Evolutionary conservation across 2,329 filamentous ascomycete species (phyloP).

Genomic region (Colletotrichum falcatum): DNA sequence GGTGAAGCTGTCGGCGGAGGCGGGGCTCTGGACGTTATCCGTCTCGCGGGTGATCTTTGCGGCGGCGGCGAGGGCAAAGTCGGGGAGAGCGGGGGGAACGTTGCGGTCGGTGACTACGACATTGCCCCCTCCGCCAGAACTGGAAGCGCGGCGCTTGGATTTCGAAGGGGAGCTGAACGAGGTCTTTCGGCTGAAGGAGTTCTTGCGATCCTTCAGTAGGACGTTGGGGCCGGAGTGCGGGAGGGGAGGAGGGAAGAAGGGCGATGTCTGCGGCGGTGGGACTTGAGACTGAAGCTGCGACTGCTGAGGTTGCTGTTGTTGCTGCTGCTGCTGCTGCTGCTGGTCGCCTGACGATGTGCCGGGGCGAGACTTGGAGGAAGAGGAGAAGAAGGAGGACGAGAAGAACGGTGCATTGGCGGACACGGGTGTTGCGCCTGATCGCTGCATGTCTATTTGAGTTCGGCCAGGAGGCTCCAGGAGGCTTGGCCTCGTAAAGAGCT

Average conservation of each 20-base stretch:
- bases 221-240: slow-evolving; percentile 46
- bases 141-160: slow-evolving; percentile 55
- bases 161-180: slow-evolving; percentile 59
- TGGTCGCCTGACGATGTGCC: slow-evolving; percentile 42
- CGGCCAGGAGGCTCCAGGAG: slow-evolving; percentile 17
- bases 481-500: slow-evolving; percentile 6
- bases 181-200: slow-evolving; percentile 66
- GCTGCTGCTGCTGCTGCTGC: slow-evolving; percentile 35
- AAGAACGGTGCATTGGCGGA: slow-evolving; percentile 50
- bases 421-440: slow-evolving; percentile 39
- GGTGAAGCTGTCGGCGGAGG: slow-evolving; percentile 52
- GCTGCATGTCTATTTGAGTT: slow-evolving; percentile 41
- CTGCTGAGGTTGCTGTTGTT: slow-evolving; percentile 26
- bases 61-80: slow-evolving; percentile 63
- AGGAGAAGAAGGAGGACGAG: slow-evolving; percentile 53
- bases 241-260: slow-evolving; percentile 38
- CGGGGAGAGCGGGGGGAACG: slow-evolving; percentile 65
- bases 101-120: slow-evolving; percentile 59
- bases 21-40: slow-evolving; percentile 46
- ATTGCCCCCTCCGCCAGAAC: slow-evolving; percentile 55
- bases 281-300: slow-evolving; percentile 38
- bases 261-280: slow-evolving; percentile 35
- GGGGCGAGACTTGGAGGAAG: slow-evolving; percentile 45
- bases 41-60: slow-evolving; percentile 55
- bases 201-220: slow-evolving; percentile 61